Conservation (phyloP, 2,329 filamentous ascomycete species). For the Triangularia verruculosa region DNA sequence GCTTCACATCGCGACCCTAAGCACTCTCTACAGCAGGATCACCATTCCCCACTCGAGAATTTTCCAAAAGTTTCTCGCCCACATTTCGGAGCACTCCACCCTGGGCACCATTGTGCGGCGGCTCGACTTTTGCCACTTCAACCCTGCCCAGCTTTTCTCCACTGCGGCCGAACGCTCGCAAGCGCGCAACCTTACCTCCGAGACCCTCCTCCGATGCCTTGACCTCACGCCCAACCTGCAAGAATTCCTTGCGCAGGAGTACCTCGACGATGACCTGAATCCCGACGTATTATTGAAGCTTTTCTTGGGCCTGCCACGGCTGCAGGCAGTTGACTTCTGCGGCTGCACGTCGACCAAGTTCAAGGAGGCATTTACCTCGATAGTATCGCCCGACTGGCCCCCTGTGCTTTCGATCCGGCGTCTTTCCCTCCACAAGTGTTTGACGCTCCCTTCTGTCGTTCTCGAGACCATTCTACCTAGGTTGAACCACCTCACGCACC, state of each 20-base stretch:
- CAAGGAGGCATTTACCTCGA: conserved; percentile 60
- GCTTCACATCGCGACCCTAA: conserved; percentile 68
- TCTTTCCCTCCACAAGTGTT: conserved; percentile 75
- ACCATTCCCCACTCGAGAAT: conserved; percentile 80
- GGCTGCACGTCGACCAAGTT: conserved; percentile 69
- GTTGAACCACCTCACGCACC: conserved; percentile 67
- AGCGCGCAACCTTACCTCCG: conserved; percentile 72
- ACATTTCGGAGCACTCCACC: conserved; percentile 62
- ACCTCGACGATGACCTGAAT: conserved; percentile 73
- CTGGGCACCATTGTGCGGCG: conserved; percentile 74
- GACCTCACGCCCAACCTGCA: conserved; percentile 69
- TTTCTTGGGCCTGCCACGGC: conserved; percentile 60
- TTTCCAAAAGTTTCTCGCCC: conserved; percentile 75
- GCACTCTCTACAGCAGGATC: conserved; percentile 74
- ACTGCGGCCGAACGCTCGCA: conserved; percentile 71
- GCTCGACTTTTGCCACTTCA: conserved; percentile 83
- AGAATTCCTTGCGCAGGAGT: conserved; percentile 78
- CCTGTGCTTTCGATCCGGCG: conserved; percentile 59
- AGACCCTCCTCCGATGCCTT: conserved; percentile 69
- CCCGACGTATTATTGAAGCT: conserved; percentile 67
- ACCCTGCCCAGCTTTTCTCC: conserved; percentile 71
- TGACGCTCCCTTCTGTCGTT: conserved; percentile 62
- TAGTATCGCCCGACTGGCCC: conserved; percentile 53
- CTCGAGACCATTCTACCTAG: conserved; percentile 71
- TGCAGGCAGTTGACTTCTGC: conserved; percentile 73